Evolutionary conservation across 208 protist species (phyloP).

Genomic region (Leishmania tropica): DNA sequence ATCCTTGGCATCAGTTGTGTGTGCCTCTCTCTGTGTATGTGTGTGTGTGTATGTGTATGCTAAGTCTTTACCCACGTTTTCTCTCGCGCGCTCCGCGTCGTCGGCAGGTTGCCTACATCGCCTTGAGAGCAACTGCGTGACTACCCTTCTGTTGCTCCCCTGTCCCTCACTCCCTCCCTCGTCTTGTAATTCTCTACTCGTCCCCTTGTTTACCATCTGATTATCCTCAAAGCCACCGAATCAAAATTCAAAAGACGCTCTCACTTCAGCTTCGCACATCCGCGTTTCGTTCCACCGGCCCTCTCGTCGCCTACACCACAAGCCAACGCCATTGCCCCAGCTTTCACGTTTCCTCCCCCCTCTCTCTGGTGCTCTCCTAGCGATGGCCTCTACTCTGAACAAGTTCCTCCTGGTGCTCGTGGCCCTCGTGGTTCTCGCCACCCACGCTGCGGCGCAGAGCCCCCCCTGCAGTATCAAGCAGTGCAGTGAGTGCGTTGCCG

Average conservation of each 20-base stretch:
- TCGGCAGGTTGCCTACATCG: not conserved
- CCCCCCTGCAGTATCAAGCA: not conserved
- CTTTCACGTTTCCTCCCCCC: not conserved
- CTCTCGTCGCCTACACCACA: not conserved
- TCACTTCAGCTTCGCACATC: not conserved
- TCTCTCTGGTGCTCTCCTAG: no score
- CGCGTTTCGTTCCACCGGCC: not conserved
- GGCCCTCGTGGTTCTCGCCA: slow-evolving; percentile 14
- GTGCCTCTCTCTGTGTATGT: not conserved
- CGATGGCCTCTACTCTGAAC: slow-evolving; percentile 22
- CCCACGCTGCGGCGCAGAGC: slow-evolving; percentile 14
- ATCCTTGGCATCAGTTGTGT: not conserved
- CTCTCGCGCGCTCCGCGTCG: no score
- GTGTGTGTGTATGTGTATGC: not conserved
- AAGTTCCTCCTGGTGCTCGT: slow-evolving; percentile 20
- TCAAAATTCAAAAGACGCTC: not conserved
- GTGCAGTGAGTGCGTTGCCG: slow-evolving; percentile 15
- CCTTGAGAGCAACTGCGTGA: not conserved
- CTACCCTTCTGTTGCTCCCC: not conserved
- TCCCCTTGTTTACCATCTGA: not conserved
- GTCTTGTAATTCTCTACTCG: not conserved
- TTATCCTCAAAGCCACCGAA: not conserved
- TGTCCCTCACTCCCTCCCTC: not conserved
- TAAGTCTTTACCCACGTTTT: not conserved
- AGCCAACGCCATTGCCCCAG: not conserved